Base-by-base conservation (phyloP, 805 yeast genomes). In the Candida glaebosa region DNA sequence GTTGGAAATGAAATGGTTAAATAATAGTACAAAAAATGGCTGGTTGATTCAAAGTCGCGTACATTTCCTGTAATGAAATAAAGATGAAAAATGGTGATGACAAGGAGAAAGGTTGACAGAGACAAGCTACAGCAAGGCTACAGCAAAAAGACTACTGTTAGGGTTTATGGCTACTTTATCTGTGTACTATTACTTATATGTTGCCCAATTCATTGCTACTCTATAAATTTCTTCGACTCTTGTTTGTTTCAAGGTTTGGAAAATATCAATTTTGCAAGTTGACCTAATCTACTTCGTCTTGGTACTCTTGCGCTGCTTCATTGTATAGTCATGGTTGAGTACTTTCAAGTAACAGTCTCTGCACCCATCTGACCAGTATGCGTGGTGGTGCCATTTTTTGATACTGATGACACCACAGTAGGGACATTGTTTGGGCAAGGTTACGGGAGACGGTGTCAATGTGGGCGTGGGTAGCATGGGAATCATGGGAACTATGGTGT, bases 1-100 rank as follows among this genome's bases (percentile, higher is more conserved):
- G 5, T 28, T 6, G 14, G 12, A 28, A 6, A 6, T 22, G 10
- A 7, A 22, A 6, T 22, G 26, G 26, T 22, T 22, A 22, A 22
- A 22, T 22, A 22, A n/a, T n/a, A n/a, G n/a, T 22, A 7, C 10
- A 22, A 6, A 28, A 28, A 14, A 28, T 28, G 31, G 31, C 31
- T 28, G 31, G 31, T 10, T 28, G 16, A 28, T 28, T 28, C 31
- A 14, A 9, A 28, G n/a, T 28, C 31, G 31, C 31, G 31, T 28
- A n/a, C n/a, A n/a, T 10, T 22, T 22, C 26, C 10, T 22, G 26
- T 22, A 6, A 10, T 22, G 26, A 6, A 22, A 6, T 22, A 22
- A 22, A 22, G 10, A 22, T 22, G n/a, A n/a, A n/a, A n/a, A n/a
- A n/a, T n/a, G n/a, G n/a, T n/a, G n/a, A n/a, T n/a, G n/a, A n/a